Conservation (phyloP, 2,329 filamentous ascomycete species). For the Ascochyta lentis region DNA sequence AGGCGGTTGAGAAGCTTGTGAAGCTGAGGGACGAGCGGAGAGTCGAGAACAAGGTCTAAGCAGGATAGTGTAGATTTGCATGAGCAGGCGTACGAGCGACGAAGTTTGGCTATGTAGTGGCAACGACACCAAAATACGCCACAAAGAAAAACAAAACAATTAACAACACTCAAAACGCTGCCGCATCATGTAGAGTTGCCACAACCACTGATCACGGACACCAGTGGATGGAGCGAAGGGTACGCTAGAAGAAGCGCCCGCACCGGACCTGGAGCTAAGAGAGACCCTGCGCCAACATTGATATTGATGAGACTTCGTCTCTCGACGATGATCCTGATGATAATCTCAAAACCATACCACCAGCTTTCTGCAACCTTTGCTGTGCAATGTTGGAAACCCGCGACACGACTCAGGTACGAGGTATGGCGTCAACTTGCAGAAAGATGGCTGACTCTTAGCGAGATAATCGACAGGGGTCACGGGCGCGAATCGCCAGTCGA, state of each 20-base stretch:
- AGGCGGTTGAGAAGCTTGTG: conserved; percentile 62
- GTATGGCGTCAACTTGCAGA: conserved; percentile 25
- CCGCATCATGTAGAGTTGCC: not conserved
- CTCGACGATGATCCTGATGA: too few species aligned
- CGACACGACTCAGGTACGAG: conserved; percentile 4
- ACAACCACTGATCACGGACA: not conserved
- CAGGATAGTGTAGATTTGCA: not conserved
- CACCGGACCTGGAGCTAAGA: conserved; percentile 7
- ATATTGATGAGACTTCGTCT: not conserved
- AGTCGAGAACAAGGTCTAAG: conserved; percentile 40
- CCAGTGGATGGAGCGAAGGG: not conserved
- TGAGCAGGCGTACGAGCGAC: conserved; percentile 6
- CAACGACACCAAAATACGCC: not conserved
- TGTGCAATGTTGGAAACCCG: not conserved
- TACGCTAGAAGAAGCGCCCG: conserved; percentile 19
- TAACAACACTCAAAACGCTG: not conserved
- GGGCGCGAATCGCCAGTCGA: conserved; percentile 7
- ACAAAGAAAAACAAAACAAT: not conserved
- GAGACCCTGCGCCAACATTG: conserved; percentile 3
- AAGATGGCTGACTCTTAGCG: conserved; percentile 17
- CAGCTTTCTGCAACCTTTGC: too few species aligned
- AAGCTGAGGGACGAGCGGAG: conserved; percentile 54
- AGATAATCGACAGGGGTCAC: conserved; percentile 22
- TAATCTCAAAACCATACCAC: too few species aligned
- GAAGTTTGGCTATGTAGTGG: conserved; percentile 4